phyloP scores from a whole-genome alignment of 2,329 filamentous ascomycete species.

The Delphinella strobiligena region DNA sequence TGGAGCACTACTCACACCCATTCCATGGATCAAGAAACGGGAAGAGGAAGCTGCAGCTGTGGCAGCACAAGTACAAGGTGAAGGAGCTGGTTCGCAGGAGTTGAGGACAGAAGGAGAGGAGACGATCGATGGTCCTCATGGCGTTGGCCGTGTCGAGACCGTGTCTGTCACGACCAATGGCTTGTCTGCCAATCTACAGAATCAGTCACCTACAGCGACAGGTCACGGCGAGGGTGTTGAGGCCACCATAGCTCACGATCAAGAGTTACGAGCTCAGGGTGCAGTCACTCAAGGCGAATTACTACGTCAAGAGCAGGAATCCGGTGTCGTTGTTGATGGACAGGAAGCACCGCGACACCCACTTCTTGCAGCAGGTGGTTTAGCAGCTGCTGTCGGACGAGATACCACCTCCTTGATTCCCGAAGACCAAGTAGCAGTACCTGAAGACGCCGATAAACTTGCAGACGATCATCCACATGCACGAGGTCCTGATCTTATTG shows the following conservation, averaged over 20 bases:
- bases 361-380: conserved; percentile 13
- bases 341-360: conserved; percentile 31
- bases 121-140: conserved; percentile 71
- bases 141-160: conserved; percentile 67
- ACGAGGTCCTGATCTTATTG: conserved; percentile 72
- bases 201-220: not conserved
- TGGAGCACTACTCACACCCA: conserved; percentile 83
- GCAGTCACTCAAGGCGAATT: conserved; percentile 75
- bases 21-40: conserved; percentile 59
- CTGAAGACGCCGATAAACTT: conserved; percentile 25
- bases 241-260: conserved; percentile 8
- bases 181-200: conserved; percentile 19
- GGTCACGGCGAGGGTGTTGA: not conserved
- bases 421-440: too few species aligned
- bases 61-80: conserved; percentile 8
- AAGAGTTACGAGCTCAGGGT: conserved; percentile 25
- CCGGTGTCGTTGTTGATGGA: conserved; percentile 61
- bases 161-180: conserved; percentile 67
- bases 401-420: conserved; percentile 19
- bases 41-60: conserved; percentile 11
- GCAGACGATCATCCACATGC: conserved; percentile 60
- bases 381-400: conserved; percentile 15
- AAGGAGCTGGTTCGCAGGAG: conserved; percentile 29
- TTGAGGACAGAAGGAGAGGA: conserved; percentile 64
- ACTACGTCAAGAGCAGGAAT: conserved; percentile 73